phyloP scores from a whole-genome alignment of 2,329 filamentous ascomycete species.

The Chrysosphaeria jannelii region DNA sequence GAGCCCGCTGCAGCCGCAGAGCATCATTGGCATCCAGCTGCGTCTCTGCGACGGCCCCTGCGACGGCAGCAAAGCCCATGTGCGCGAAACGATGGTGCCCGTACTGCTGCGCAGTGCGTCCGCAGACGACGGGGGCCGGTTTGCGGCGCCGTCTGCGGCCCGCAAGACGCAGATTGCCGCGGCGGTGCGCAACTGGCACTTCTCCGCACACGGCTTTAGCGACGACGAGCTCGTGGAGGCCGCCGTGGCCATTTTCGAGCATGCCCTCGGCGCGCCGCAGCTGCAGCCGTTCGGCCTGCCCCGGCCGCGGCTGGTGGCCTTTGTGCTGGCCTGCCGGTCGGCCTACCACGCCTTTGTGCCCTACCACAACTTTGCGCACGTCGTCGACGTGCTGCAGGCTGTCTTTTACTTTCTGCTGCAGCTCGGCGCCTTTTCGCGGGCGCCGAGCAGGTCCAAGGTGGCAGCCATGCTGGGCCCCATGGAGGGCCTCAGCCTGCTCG shows the following conservation, averaged over 20 bases:
- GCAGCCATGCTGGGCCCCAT: slow-evolving; percentile 55
- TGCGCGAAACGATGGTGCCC: slow-evolving; percentile 82
- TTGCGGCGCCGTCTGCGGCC: slow-evolving; percentile 32
- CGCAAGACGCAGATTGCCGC: slow-evolving; percentile 33
- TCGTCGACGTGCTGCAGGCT: slow-evolving; percentile 83
- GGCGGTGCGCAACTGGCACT: slow-evolving; percentile 54
- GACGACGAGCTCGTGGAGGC: slow-evolving; percentile 77
- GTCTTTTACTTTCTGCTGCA: slow-evolving; percentile 69
- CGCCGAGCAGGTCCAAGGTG: slow-evolving; percentile 42
- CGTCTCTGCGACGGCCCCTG: slow-evolving; percentile 79
- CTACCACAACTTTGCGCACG: slow-evolving; percentile 96
- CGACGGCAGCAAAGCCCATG: slow-evolving; percentile 67
- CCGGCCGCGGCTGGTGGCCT: slow-evolving; percentile 50
- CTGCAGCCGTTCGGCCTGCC: slow-evolving; percentile 17
- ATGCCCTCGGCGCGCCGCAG: slow-evolving; percentile 57
- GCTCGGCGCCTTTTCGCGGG: slow-evolving; percentile 44
- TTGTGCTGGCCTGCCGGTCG: slow-evolving; percentile 61
- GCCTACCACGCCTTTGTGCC: slow-evolving; percentile 94
- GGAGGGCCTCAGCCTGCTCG: slow-evolving; percentile 63
- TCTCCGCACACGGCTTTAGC: slow-evolving; percentile 65
- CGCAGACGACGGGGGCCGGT: slow-evolving; percentile 33
- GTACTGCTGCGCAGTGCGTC: slow-evolving; percentile 72
- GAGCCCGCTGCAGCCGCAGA: slow-evolving; percentile 44
- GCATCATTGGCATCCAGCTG: slow-evolving; percentile 45
- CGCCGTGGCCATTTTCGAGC: slow-evolving; percentile 66